Percentiles rank a stretch among this genome's conserved stretches.
These are phyloP conservation scores for Suillus plorans DNA, from an alignment of 768 basidiomycete species.

Conservation along the genomic window DNA sequence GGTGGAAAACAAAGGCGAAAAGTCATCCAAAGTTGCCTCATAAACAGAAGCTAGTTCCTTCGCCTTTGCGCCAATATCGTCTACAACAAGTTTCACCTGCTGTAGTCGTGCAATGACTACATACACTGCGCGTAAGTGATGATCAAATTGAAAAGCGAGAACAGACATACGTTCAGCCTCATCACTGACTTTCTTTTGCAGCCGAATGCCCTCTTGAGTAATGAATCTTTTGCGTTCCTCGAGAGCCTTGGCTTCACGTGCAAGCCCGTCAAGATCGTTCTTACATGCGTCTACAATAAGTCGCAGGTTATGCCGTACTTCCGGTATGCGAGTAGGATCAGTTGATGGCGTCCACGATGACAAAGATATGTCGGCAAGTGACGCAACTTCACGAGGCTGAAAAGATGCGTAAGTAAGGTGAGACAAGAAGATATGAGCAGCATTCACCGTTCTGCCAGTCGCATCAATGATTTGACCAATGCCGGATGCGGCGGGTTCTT, in stretches of 20 bases:
- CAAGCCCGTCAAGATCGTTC: slow-evolving; percentile 83
- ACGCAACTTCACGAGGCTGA: slow-evolving; percentile 85
- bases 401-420: slow-evolving; percentile 10
- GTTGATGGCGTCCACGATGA: slow-evolving; percentile 85
- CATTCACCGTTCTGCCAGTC: slow-evolving; percentile 83
- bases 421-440: neutral
- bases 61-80: slow-evolving; percentile 64
- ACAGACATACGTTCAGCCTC: slow-evolving; percentile 70
- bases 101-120: slow-evolving; percentile 79
- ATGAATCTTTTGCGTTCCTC: slow-evolving; percentile 78
- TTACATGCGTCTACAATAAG: slow-evolving; percentile 84
- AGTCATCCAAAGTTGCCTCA: slow-evolving; percentile 70
- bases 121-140: slow-evolving; percentile 6
- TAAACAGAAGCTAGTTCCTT: slow-evolving; percentile 64
- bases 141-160: slow-evolving; percentile 4
- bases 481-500: slow-evolving; percentile 50
- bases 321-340: slow-evolving; percentile 88
- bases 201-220: slow-evolving; percentile 62
- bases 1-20: slow-evolving; percentile 70
- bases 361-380: slow-evolving; percentile 72
- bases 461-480: slow-evolving; percentile 94
- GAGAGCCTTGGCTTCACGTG: slow-evolving; percentile 83
- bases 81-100: slow-evolving; percentile 71
- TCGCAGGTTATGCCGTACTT: slow-evolving; percentile 94
- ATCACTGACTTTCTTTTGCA: slow-evolving; percentile 67